Evolutionary conservation across 305 asterid genomes (phyloP).

Genomic region (Ruellia speciosa): DNA sequence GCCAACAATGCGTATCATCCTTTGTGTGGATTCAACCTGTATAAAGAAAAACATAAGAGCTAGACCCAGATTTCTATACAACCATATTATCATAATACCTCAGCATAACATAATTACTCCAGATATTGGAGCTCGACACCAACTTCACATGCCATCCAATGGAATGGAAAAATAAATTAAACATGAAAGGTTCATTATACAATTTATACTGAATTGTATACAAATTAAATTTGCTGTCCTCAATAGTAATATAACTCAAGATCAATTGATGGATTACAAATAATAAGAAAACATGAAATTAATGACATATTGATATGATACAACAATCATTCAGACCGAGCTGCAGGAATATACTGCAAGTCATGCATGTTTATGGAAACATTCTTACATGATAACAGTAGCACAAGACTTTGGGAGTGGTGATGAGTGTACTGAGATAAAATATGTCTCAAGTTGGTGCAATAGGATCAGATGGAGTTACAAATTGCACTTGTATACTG

Average conservation of each 20-base stretch:
- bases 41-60: constrained; percentile 23
- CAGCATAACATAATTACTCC: neutral
- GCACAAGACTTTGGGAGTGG: too few species aligned
- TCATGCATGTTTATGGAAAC: too few species aligned
- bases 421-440: too few species aligned
- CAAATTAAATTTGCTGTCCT: neutral
- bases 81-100: neutral
- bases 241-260: neutral
- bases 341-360: too few species aligned
- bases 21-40: constrained; percentile 96
- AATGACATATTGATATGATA: neutral
- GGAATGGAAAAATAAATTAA: neutral
- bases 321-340: too few species aligned
- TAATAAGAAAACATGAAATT: neutral
- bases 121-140: neutral
- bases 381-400: too few species aligned
- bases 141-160: neutral
- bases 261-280: neutral
- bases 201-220: neutral
- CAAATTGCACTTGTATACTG: neutral
- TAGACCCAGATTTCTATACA: constrained; percentile 2
- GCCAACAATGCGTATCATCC: constrained; percentile 98
- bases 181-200: neutral
- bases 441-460: too few species aligned
- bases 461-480: too few species aligned